Base-by-base conservation (phyloP, 2,329 filamentous ascomycete species). In the Ophiocordyceps camponoti-floridani region DNA sequence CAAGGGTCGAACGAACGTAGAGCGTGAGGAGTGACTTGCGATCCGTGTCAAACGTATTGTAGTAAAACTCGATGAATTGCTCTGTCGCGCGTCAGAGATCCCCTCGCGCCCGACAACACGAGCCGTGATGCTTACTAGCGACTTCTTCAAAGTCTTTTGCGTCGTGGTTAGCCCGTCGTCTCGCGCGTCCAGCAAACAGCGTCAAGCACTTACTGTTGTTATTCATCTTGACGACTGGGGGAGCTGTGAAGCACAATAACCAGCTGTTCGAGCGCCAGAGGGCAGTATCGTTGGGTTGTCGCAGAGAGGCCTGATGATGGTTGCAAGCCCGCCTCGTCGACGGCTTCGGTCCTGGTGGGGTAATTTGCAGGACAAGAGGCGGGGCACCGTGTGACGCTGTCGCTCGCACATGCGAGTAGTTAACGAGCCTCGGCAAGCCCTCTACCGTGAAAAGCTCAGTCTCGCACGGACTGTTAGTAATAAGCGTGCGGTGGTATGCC, bases 1-100 rank as follows among this genome's bases (percentile, higher is more conserved):
- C 16, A 14, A 27, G 26, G 19, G 18, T 18, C 11, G 38, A 16
- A 56, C 83, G 59, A 76, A 94, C 89, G 71, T 95, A 96, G 68
- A 95, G 84, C 49, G 66, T 58, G 13, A 63, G 65, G 40, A 95
- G 74, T 44, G 60, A 55, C 46, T 65, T 64, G 57, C 87, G 81
- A 64, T 88, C 72, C 49, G 58, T 50, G 62, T 94, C 87, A 66
- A 95, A 94, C 48, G 79, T 80, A 57, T 81, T 71, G 75, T 94
- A 95, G 77, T 95, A 96, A 72, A 82, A 89, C 48, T 79, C 60
- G 53, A 89, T 81, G 66, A 96, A 95, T 67, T 93, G 76, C 62
- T 81, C 88, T 95, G 43, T 52, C n/a, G 19, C 4, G 12, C 30
- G 45, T 46, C 26, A 46, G 45, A 10, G 12, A 18, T 16, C 18